These are phyloP conservation scores for Saccharomycopsis microspora DNA, from an alignment of 805 yeast species.

Conservation along the genomic window DNA sequence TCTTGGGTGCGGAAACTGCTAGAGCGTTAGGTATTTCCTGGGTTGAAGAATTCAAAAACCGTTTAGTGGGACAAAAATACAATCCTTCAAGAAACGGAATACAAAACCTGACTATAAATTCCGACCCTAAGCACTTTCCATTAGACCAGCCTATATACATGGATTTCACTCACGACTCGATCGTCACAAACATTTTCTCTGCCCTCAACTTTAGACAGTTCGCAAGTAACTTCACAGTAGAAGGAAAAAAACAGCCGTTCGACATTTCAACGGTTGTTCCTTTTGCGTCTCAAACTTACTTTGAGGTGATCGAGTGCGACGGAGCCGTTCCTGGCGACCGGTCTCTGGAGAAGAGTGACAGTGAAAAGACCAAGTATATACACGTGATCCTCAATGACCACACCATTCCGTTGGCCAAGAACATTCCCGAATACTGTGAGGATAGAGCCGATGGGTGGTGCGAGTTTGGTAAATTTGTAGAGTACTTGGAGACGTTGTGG, in stretches of 20 bases:
- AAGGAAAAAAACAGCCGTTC: conserved; percentile 12
- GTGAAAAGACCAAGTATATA: conserved; percentile 5
- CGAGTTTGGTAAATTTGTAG: conserved; percentile 14
- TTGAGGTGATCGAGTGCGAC: conserved; percentile 17
- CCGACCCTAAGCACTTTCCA: conserved; percentile 24
- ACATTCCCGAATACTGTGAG: conserved; percentile 17
- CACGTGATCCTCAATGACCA: conserved; percentile 17
- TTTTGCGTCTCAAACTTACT: conserved; percentile 16
- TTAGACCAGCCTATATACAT: conserved; percentile 43
- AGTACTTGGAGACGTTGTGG: conserved; percentile 16
- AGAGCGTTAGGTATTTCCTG: conserved; percentile 52
- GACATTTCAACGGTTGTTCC: conserved; percentile 17
- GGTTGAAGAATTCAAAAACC: conserved; percentile 29
- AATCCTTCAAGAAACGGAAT: conserved; percentile 36
- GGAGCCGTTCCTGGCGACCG: conserved; percentile 13
- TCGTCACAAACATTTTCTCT: conserved; percentile 46
- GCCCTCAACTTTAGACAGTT: conserved; percentile 42
- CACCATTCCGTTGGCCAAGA: conserved; percentile 14
- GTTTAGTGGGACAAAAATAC: conserved; percentile 36
- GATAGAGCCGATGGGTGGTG: conserved; percentile 18
- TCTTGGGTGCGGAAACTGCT: conserved; percentile 53
- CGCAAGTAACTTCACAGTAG: conserved; percentile 13
- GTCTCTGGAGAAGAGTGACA: background rate
- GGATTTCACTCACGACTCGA: conserved; percentile 69
- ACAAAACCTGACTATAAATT: conserved; percentile 32